A percentile compares a stretch with the other conserved stretches of the same genome.
Conservation (phyloP, 78 protist genomes). For the Acrasis kona region DNA sequence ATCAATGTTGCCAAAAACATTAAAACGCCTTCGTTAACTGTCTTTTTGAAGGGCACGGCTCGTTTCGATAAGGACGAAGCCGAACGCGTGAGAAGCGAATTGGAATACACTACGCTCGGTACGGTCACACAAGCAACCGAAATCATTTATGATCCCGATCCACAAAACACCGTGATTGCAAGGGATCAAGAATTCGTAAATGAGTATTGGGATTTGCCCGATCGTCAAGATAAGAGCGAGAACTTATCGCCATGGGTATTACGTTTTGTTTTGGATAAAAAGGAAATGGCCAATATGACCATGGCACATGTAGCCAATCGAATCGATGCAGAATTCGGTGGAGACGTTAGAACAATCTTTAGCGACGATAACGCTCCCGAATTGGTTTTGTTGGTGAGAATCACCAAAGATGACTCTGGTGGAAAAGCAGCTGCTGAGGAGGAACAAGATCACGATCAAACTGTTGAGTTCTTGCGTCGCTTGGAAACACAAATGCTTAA, state of each 20-base stretch:
- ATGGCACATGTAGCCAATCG: conserved; percentile 49
- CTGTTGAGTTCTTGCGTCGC: conserved; percentile 5
- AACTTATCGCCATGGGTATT: conserved; percentile 69
- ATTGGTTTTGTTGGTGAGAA: conserved; percentile 67
- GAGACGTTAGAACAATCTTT: conserved; percentile 41
- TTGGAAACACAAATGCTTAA: conserved; percentile 51
- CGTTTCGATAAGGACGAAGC: conserved; percentile 10
- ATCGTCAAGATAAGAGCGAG: background rate
- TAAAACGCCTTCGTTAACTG: conserved; percentile 80
- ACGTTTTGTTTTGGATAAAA: conserved; percentile 55
- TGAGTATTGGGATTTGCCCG: conserved; percentile 35
- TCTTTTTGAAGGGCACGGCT: background rate
- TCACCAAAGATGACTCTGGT: conserved; percentile 8
- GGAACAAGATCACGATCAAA: conserved; percentile 39
- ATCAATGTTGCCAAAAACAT: conserved; percentile 86
- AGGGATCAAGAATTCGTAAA: conserved; percentile 72
- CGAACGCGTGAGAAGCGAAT: conserved; percentile 29
- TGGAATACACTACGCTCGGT: conserved; percentile 80
- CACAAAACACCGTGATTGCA: conserved; percentile 41
- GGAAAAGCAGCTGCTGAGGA: background rate
- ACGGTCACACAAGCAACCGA: conserved; percentile 56
- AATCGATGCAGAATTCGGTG: conserved; percentile 36
- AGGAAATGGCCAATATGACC: background rate
- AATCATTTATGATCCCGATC: conserved; percentile 93
- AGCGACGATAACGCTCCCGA: conserved; percentile 78